phyloP scores from a whole-genome alignment of 495 filamentous ascomycete genomes.

The Penicillium arizonense region DNA sequence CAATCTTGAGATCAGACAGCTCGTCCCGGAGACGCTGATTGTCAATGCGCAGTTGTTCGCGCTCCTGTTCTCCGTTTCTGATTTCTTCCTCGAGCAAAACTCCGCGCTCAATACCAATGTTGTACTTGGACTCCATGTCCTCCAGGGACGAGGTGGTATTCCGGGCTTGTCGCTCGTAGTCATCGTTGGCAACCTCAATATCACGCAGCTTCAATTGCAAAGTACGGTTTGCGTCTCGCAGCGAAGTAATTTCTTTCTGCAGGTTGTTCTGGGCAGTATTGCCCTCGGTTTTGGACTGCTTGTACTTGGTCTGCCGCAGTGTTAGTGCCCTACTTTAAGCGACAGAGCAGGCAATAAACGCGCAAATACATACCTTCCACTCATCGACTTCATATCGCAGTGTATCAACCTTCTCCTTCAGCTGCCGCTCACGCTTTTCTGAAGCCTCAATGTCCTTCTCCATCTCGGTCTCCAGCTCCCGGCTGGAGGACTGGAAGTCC shows the following conservation, averaged over 20 bases:
- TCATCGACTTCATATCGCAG: slow-evolving; percentile 90
- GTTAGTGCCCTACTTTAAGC: background rate
- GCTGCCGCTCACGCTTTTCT: slow-evolving; percentile 82
- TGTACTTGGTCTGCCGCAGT: slow-evolving; percentile 78
- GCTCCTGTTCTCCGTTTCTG: slow-evolving; percentile 82
- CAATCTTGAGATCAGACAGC: slow-evolving; percentile 86
- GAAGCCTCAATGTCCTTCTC: slow-evolving; percentile 96
- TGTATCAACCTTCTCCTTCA: slow-evolving; percentile 83
- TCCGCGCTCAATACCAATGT: slow-evolving; percentile 83
- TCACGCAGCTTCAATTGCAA: slow-evolving; percentile 82
- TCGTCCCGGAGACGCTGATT: slow-evolving; percentile 86
- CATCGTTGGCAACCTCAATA: slow-evolving; percentile 97
- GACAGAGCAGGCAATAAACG: background rate
- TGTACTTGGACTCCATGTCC: slow-evolving; percentile 96
- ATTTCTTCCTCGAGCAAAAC: slow-evolving; percentile 97
- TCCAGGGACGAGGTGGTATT: slow-evolving; percentile 93
- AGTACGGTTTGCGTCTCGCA: slow-evolving; percentile 80
- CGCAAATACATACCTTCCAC: slow-evolving; percentile 76
- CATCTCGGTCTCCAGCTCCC: slow-evolving; percentile 89
- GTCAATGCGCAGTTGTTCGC: slow-evolving; percentile 83
- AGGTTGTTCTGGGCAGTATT: slow-evolving; percentile 77
- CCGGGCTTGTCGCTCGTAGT: slow-evolving; percentile 92
- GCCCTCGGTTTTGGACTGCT: slow-evolving; percentile 86
- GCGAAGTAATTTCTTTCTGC: slow-evolving; percentile 91
- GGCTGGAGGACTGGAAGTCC: slow-evolving; percentile 91